Evolutionary conservation across 2,329 filamentous ascomycete genomes (phyloP), one percentile per base, ranked within the genome.

Genomic region (Monosporascus sp.): DNA sequence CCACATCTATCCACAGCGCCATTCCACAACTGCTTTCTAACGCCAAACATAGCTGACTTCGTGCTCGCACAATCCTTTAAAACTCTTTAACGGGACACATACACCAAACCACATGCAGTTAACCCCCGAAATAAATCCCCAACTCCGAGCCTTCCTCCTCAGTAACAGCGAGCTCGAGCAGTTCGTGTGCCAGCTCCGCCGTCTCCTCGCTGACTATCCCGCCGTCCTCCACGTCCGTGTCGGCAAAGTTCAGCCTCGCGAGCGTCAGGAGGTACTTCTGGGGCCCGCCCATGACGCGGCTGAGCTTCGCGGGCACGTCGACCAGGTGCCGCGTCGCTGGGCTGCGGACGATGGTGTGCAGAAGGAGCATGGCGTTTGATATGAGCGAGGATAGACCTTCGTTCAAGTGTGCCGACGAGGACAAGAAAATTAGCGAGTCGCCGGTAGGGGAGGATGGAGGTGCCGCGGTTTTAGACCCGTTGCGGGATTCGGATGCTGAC

Each of bases 251-350:
- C n/a, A 97, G 73, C 43, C 93, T 76, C 0, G 90, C 91, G 45
- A 99, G 74, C 2, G 85, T 84, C 9, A 97, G 82, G 1, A 95
- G 76, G 64, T 95, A 93, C 50, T 91, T 91, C 64, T 96, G 91
- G 50, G 84, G 82, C 0, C 86, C 89, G 3, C 90, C 90, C 5
- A 83, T 79, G 0, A 89, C 82, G 8, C 81, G 80, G 0, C 80
- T 78, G 5, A 96, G 76, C 68, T 93, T 95, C 48, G 82, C 79
- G 48, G 84, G 80, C 57, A 95, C 82, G 59, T 93, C 82, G 20
- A 73, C 74, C 6, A 71, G 58, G 46, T 74, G 67, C 1, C 75
- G 70, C 2, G 77, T 80, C 11, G 66, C 58, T 0, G 76, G 72
- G 44, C 77, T 72, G 2, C 77, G 84, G 27, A 81, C 71, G 2